These are phyloP conservation scores for Yarrowia sp. DNA, from an alignment of 805 yeast species.

Conservation along the genomic window DNA sequence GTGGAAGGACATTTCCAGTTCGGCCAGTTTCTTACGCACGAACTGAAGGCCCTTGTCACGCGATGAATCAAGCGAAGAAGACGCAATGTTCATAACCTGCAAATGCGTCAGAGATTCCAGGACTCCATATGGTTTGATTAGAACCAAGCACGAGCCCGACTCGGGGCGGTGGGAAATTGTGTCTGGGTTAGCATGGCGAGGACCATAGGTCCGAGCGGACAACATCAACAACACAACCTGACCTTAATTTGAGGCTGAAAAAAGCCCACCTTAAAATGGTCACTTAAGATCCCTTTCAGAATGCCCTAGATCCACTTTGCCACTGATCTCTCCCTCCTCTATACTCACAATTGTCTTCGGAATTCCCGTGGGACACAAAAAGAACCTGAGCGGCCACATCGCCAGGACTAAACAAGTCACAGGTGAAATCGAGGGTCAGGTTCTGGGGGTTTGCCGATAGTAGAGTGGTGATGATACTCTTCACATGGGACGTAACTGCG, in stretches of 20 bases:
- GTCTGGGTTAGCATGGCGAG: neutral
- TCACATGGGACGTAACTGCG: slow-evolving; percentile 14
- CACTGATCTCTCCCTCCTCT: neutral
- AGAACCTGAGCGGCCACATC: slow-evolving; percentile 18
- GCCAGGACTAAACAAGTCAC: neutral
- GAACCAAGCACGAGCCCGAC: slow-evolving; percentile 13
- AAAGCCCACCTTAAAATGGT: no score
- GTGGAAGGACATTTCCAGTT: slow-evolving; percentile 62
- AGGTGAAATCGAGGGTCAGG: neutral
- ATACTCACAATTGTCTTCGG: slow-evolving; percentile 12
- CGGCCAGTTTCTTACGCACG: slow-evolving; percentile 64
- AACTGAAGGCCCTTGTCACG: slow-evolving; percentile 40
- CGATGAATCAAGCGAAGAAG: slow-evolving; percentile 24
- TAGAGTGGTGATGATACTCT: slow-evolving; percentile 8
- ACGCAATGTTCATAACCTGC: slow-evolving; percentile 25
- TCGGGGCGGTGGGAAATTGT: slow-evolving; percentile 3
- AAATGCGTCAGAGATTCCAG: slow-evolving; percentile 20
- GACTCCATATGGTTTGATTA: slow-evolving; percentile 28
- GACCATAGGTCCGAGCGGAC: no score
- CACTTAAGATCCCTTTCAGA: neutral
- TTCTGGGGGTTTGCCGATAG: slow-evolving; percentile 1
- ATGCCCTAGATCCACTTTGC: no score
- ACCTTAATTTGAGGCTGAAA: no score
- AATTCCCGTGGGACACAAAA: neutral
- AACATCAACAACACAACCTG: no score